Percentiles rank a stretch among this genome's conserved stretches.
Evolutionary conservation across 352 stramenopile genomes (phyloP).

Genomic region (Aphanomyces invadans): DNA sequence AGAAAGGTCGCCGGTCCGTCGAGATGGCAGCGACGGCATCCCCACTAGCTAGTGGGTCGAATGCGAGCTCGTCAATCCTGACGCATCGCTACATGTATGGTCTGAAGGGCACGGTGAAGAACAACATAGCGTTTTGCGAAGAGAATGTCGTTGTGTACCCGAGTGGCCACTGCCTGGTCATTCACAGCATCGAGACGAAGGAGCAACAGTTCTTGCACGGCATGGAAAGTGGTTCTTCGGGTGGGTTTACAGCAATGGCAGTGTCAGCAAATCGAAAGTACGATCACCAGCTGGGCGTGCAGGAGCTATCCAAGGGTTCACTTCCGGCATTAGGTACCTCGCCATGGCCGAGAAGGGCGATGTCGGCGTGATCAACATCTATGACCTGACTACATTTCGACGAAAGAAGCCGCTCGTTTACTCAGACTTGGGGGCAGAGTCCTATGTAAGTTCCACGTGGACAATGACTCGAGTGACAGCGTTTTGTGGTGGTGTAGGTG

Average conservation of each 20-base stretch:
- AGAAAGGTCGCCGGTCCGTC: not conserved
- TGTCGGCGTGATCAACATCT: constrained; percentile 80
- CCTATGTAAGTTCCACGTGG: constrained; percentile 45
- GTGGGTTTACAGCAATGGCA: constrained; percentile 81
- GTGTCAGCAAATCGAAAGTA: constrained; percentile 69
- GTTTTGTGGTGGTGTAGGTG: constrained; percentile 29
- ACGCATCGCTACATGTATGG: constrained; percentile 66
- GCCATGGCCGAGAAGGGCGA: constrained; percentile 84
- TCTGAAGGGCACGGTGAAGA: constrained; percentile 72
- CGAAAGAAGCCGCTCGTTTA: constrained; percentile 79
- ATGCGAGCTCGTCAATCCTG: constrained; percentile 1
- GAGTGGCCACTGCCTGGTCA: constrained; percentile 80
- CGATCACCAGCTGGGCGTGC: no score
- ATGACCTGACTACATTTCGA: constrained; percentile 82
- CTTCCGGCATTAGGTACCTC: constrained; percentile 41
- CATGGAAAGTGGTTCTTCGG: constrained; percentile 54
- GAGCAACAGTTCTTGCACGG: constrained; percentile 87
- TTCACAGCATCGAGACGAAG: constrained; percentile 86
- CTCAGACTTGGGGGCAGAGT: constrained; percentile 67
- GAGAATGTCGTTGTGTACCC: constrained; percentile 82
- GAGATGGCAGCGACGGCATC: constrained; percentile 4
- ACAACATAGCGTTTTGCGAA: constrained; percentile 78
- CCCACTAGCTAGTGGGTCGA: not conserved
- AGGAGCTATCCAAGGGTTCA: not conserved
- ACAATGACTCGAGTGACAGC: no score